Percentiles rank a stretch among this genome's conserved stretches.
These are phyloP conservation scores for Jackrogersella multiformis DNA, from an alignment of 495 filamentous ascomycete genomes.

Conservation along the genomic window DNA sequence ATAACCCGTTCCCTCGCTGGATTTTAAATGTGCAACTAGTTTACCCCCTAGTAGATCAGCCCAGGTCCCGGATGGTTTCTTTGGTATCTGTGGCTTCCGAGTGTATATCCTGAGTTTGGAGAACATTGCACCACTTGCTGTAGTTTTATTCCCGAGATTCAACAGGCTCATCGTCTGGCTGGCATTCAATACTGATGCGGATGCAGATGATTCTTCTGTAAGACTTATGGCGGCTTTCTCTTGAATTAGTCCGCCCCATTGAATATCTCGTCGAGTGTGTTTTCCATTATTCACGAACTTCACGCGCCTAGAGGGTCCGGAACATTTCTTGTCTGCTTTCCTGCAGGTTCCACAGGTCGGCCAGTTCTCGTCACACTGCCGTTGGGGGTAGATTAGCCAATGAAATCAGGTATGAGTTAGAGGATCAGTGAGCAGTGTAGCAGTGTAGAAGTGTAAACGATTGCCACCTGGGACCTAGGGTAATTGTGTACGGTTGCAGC, in stretches of 20 bases:
- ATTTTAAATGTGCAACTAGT: slow-evolving; percentile 10
- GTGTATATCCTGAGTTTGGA: slow-evolving; percentile 18
- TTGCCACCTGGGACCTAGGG: not conserved
- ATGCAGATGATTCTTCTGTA: not conserved
- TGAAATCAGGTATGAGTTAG: not conserved
- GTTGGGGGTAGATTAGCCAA: slow-evolving; percentile 13
- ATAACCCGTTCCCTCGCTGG: slow-evolving; percentile 30
- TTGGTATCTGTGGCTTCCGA: slow-evolving; percentile 7
- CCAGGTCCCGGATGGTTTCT: slow-evolving; percentile 4
- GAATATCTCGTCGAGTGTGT: slow-evolving; percentile 1
- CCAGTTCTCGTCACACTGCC: slow-evolving; percentile 32
- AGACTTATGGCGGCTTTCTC: not conserved
- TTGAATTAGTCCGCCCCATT: not conserved
- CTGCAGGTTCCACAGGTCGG: slow-evolving; percentile 31
- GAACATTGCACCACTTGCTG: slow-evolving; percentile 17
- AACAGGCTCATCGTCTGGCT: not conserved
- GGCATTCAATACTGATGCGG: not conserved
- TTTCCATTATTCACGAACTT: slow-evolving; percentile 29
- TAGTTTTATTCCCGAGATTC: slow-evolving; percentile 16
- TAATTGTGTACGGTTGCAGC: not conserved
- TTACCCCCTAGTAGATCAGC: slow-evolving; percentile 17
- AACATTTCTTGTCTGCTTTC: slow-evolving; percentile 31
- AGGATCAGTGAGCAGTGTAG: too few species aligned
- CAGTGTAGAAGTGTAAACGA: not conserved
- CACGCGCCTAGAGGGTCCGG: slow-evolving; percentile 19